A percentile compares a stretch with the other conserved stretches of the same genome.
These are phyloP conservation scores for Collybia nuda DNA, from an alignment of 768 basidiomycete species.

Conservation along the genomic window DNA sequence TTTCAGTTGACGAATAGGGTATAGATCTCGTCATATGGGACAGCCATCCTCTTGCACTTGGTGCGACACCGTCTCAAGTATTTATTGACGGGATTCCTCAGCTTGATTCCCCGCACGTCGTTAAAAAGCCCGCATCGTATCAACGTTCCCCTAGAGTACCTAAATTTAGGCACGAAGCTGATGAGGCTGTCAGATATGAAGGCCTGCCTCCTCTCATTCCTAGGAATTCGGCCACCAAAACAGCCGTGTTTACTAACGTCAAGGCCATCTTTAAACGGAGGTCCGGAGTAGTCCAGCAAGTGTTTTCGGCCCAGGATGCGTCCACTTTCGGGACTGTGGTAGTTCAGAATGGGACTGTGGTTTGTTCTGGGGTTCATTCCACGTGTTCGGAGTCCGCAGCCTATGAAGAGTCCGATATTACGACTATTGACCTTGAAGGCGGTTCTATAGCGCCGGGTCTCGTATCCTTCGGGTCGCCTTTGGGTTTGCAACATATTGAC, in stretches of 20 bases:
- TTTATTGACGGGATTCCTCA: conserved; percentile 91
- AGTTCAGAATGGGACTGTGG: conserved; percentile 44
- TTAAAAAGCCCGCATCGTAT: conserved; percentile 48
- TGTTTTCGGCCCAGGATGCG: conserved; percentile 20
- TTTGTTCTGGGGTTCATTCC: conserved; percentile 41
- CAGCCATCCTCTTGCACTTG: conserved; percentile 79
- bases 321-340: conserved; percentile 34
- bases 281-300: conserved; percentile 25
- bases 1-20: background rate
- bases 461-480: conserved; percentile 66
- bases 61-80: conserved; percentile 86
- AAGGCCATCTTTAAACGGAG: conserved; percentile 37
- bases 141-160: conserved; percentile 58
- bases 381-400: conserved; percentile 17
- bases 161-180: conserved; percentile 68
- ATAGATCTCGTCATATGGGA: conserved; percentile 82
- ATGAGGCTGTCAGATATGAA: conserved; percentile 59
- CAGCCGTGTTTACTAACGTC: conserved; percentile 67
- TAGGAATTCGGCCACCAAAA: conserved; percentile 26
- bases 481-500: conserved; percentile 72
- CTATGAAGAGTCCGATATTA: conserved; percentile 18
- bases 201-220: conserved; percentile 74
- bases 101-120: conserved; percentile 42
- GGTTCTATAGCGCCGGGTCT: conserved; percentile 69
- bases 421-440: conserved; percentile 63